A percentile compares a stretch with the other conserved stretches of the same genome.
Conservation (phyloP, 768 basidiomycete genomes). For the Tylopilus balloui region DNA sequence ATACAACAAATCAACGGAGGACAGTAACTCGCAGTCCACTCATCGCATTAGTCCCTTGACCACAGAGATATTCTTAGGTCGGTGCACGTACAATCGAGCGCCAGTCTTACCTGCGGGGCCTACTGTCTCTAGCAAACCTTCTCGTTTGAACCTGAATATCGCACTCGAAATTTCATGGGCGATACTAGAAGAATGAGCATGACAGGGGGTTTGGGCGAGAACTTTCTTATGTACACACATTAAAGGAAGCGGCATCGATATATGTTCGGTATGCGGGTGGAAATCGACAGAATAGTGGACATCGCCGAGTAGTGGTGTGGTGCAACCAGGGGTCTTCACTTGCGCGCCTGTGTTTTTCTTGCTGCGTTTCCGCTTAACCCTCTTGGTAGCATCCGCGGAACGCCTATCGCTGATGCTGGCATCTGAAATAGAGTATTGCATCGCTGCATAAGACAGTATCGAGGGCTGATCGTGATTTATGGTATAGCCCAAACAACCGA, state of each 20-base stretch:
- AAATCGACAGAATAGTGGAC: conserved; percentile 57
- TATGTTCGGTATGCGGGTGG: conserved; percentile 50
- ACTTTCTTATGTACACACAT: conserved; percentile 43
- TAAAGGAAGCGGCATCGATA: conserved; percentile 77
- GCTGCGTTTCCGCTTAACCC: conserved; percentile 68
- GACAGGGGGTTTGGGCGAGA: neutral
- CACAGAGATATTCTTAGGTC: conserved; percentile 2
- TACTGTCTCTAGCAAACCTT: conserved; percentile 82
- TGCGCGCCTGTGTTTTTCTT: conserved; percentile 41
- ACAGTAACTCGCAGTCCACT: conserved; percentile 49
- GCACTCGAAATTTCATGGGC: conserved; percentile 72
- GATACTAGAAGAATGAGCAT: conserved; percentile 43
- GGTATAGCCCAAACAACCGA: conserved; percentile 43
- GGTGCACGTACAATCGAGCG: neutral
- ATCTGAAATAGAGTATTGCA: conserved; percentile 31
- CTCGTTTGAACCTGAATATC: conserved; percentile 70
- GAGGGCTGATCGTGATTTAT: conserved; percentile 31
- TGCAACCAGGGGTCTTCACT: conserved; percentile 29
- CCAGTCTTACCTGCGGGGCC: conserved; percentile 71
- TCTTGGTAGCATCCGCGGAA: conserved; percentile 54
- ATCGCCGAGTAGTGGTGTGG: conserved; percentile 60
- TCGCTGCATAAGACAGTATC: conserved; percentile 40
- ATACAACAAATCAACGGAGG: neutral
- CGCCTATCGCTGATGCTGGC: conserved; percentile 17
- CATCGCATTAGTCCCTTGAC: conserved; percentile 71